phyloP scores from a whole-genome alignment of 2,329 filamentous ascomycete genomes.

The Trichophyton simii region DNA sequence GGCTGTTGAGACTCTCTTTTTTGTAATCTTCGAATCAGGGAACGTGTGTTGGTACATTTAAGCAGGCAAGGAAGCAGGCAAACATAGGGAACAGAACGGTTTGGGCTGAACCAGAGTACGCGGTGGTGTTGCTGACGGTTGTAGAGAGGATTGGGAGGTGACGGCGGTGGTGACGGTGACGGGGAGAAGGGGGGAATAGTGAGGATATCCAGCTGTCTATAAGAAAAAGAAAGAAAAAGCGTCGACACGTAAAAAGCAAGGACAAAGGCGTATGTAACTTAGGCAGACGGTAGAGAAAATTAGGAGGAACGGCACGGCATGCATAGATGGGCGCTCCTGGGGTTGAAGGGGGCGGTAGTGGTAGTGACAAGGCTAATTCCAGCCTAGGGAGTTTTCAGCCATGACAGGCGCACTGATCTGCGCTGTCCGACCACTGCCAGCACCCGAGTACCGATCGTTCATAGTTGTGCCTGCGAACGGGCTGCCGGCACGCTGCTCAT shows the following conservation, averaged over 20 bases:
- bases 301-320: neutral
- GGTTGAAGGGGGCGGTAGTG: neutral
- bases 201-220: neutral
- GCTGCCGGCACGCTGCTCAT: constrained; percentile 36
- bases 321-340: neutral
- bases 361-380: constrained; percentile 53
- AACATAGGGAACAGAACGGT: neutral
- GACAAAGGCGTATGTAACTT: neutral
- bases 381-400: constrained; percentile 87
- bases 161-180: neutral
- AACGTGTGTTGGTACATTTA: neutral
- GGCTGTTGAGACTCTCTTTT: neutral
- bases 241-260: neutral
- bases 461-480: constrained; percentile 24
- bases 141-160: too few species aligned
- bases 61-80: too few species aligned
- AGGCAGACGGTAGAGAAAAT: neutral
- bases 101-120: neutral
- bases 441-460: constrained; percentile 52
- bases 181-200: neutral
- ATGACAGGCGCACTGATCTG: constrained; percentile 83
- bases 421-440: constrained; percentile 49
- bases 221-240: neutral
- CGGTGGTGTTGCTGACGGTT: too few species aligned
- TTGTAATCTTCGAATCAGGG: neutral